These are phyloP conservation scores for Kuraishia hungarica DNA, from an alignment of 805 yeast species.

Conservation along the genomic window DNA sequence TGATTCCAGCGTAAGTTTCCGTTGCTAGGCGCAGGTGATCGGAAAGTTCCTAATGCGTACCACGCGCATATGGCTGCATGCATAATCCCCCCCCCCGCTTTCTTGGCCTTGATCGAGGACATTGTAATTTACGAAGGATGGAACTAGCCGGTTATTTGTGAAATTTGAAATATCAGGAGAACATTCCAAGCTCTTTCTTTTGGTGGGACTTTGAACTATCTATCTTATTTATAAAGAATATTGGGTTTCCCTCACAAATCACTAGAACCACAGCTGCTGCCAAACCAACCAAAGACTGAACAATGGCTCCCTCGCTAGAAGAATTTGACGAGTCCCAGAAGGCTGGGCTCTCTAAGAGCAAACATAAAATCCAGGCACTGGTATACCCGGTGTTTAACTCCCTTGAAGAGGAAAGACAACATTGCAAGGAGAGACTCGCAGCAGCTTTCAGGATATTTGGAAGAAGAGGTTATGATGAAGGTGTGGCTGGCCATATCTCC, in stretches of 20 bases:
- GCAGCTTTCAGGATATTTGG: slow-evolving; percentile 80
- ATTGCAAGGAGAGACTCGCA: slow-evolving; percentile 35
- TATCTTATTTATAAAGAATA: too few species aligned
- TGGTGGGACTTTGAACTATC: too few species aligned
- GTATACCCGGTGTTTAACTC: not conserved
- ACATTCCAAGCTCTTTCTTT: too few species aligned
- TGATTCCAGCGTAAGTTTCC: not conserved
- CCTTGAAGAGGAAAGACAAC: not conserved
- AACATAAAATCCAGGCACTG: not conserved
- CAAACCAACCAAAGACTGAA: not conserved
- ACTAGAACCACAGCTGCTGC: not conserved
- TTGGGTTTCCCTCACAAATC: not conserved
- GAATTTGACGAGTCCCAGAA: not conserved
- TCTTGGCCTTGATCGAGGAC: not conserved
- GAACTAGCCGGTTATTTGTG: too few species aligned
- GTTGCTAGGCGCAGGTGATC: not conserved
- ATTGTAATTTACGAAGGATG: too few species aligned
- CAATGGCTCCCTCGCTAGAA: not conserved
- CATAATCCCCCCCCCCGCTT: not conserved
- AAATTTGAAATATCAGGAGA: not conserved
- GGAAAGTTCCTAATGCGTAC: not conserved
- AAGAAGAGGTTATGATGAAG: slow-evolving; percentile 69
- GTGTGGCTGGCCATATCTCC: slow-evolving; percentile 83
- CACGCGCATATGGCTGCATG: not conserved
- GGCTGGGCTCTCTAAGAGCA: not conserved